Evolutionary conservation across 2,329 filamentous ascomycete species (phyloP), one percentile per base, ranked within the genome.

Genomic region (Whalleya microplaca): DNA sequence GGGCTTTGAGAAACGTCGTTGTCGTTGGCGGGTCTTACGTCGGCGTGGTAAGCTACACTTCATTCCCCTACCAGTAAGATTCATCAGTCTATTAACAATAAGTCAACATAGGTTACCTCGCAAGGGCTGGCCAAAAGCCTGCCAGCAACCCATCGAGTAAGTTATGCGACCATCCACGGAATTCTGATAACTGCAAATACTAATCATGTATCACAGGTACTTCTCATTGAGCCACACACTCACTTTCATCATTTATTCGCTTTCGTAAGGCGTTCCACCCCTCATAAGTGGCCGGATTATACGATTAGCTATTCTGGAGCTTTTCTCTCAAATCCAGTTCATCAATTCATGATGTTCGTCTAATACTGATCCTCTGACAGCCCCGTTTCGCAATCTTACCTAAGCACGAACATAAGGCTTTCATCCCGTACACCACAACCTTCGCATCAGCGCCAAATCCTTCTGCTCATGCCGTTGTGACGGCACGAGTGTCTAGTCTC

Each of bases 161-260:
- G 67, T 52, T 3, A 3, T 18, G 10, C 10, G 3, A 23, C 6
- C 12, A 40, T 45, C 27, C 45, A 23, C 41, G 41, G 27, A 41
- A 2, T 20, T 16, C 27, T 18, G 12, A n/a, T 37, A 3, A 12
- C 32, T 37, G 14, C 32, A 12, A 8, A 37, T 37, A 12, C 32
- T 37, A 37, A 37, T 16, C 10, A 14, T 37, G 32, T 16, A 5
- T 37, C 6, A 47, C 20, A 72, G 71, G 64, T 72, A 3, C 62
- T 81, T 1, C 61, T 81, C 2, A 69, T 82, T 27, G 80, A 83
- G 61, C 77, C 75, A 43, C 79, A 80, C 57, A 76, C 73, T 8
- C 79, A 82, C 59, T 79, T 81, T 56, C 75, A 82, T 54, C 78
- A 79, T 54, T 69, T 78, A 1, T 82, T 79, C 61, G 73, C 73